phyloP scores from a whole-genome alignment of 441 rosid genomes.

The Corymbia calophylla region DNA sequence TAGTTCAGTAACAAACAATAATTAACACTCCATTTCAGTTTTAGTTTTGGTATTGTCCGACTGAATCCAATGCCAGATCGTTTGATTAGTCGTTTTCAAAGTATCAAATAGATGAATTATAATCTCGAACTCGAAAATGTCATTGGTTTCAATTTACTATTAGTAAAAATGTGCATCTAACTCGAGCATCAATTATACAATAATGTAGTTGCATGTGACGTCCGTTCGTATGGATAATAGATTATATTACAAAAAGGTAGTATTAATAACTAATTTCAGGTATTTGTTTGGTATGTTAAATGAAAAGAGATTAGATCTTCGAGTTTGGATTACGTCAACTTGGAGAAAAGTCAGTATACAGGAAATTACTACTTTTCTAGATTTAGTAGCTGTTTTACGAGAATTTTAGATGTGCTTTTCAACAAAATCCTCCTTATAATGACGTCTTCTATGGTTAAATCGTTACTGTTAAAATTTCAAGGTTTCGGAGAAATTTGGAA shows the following conservation, averaged over 20 bases:
- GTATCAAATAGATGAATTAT: accelerated
- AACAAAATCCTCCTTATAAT: neutral
- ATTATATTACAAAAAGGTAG: neutral
- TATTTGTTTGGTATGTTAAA: neutral
- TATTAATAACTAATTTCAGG: neutral
- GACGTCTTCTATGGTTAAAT: neutral
- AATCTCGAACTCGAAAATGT: accelerated
- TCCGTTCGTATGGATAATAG: accelerated
- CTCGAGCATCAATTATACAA: neutral
- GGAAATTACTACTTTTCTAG: neutral
- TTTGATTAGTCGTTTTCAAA: neutral
- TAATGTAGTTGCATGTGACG: neutral
- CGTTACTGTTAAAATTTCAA: neutral
- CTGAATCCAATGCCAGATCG: neutral
- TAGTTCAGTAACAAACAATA: neutral
- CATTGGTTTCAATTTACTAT: neutral
- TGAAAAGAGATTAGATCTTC: neutral
- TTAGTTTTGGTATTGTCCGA: accelerated
- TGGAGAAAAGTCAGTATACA: neutral
- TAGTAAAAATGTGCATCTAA: neutral
- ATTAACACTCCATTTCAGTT: neutral
- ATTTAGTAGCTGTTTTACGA: neutral
- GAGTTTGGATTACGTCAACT: neutral
- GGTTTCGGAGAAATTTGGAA: neutral
- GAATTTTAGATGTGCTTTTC: neutral